A percentile compares a stretch with the other conserved stretches of the same genome.
phyloP scores from a whole-genome alignment of 768 basidiomycete genomes.

The Hypsizygus marmoreus region DNA sequence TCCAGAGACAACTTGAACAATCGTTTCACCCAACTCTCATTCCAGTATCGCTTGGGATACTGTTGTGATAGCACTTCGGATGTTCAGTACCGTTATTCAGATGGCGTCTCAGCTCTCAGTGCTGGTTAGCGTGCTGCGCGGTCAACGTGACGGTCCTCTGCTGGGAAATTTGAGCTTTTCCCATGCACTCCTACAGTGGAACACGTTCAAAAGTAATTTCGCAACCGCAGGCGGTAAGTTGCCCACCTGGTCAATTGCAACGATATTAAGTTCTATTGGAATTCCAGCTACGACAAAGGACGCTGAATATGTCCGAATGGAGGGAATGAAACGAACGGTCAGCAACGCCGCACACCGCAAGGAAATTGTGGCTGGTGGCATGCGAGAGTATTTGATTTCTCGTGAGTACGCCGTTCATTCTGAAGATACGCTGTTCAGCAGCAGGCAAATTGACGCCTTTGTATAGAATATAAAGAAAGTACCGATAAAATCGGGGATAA shows the following conservation, averaged over 20 bases:
- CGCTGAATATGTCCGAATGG: slow-evolving; percentile 58
- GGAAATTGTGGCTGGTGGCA: slow-evolving; percentile 70
- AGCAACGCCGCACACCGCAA: slow-evolving; percentile 59
- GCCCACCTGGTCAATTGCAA: too few species aligned
- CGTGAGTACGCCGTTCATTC: slow-evolving; percentile 38
- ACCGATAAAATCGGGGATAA: slow-evolving; percentile 36
- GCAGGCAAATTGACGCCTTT: not conserved
- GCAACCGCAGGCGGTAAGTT: slow-evolving; percentile 33
- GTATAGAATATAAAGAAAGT: slow-evolving; percentile 33
- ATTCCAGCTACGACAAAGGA: slow-evolving; percentile 59
- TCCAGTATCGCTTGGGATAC: slow-evolving; percentile 63
- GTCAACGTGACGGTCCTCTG: slow-evolving; percentile 65
- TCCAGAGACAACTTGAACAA: slow-evolving; percentile 66
- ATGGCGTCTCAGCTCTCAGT: slow-evolving; percentile 63
- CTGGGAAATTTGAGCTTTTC: slow-evolving; percentile 59
- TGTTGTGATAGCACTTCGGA: slow-evolving; percentile 42
- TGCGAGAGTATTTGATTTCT: slow-evolving; percentile 52
- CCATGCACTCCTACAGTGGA: slow-evolving; percentile 49
- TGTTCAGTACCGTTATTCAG: slow-evolving; percentile 51
- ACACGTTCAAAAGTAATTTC: slow-evolving; percentile 20
- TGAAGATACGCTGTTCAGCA: not conserved
- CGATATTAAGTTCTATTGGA: not conserved
- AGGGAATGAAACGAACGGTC: slow-evolving; percentile 65
- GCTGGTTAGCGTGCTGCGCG: slow-evolving; percentile 54
- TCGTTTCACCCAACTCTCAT: slow-evolving; percentile 45